Evolutionary conservation across 2,329 filamentous ascomycete species (phyloP).

Genomic region (Aspergillus amoenus): DNA sequence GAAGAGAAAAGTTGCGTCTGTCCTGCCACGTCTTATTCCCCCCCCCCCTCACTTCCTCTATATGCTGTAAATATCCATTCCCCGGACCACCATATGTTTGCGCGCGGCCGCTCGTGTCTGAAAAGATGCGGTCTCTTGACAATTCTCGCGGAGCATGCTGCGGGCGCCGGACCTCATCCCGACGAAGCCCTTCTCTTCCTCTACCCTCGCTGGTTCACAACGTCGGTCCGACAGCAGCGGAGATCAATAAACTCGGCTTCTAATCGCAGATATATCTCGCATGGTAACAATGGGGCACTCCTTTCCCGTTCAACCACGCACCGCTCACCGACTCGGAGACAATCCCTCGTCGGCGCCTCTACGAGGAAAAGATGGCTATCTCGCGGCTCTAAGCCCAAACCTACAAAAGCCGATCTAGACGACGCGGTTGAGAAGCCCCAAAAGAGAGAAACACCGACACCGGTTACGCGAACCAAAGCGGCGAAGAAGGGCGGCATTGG

Average conservation of each 20-base stretch:
- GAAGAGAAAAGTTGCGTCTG: neutral
- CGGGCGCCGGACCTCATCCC: slow-evolving; percentile 25
- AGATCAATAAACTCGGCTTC: slow-evolving; percentile 6
- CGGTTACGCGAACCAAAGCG: neutral
- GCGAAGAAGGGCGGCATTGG: neutral
- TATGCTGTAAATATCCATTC: slow-evolving; percentile 7
- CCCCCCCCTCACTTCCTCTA: neutral
- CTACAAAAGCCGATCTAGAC: neutral
- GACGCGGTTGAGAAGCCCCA: neutral
- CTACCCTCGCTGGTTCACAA: slow-evolving; percentile 43
- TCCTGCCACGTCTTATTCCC: neutral
- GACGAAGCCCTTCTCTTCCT: slow-evolving; percentile 48
- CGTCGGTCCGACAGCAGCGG: slow-evolving; percentile 23
- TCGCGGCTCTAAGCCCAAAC: neutral
- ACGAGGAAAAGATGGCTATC: slow-evolving; percentile 27
- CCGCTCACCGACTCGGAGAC: slow-evolving; percentile 1
- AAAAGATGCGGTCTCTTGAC: slow-evolving; percentile 39
- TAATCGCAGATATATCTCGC: neutral
- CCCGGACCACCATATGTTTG: slow-evolving; percentile 39
- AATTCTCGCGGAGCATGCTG: slow-evolving; percentile 34
- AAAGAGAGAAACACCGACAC: neutral
- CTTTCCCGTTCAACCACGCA: neutral
- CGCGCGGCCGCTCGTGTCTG: slow-evolving; percentile 42
- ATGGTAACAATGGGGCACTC: neutral
- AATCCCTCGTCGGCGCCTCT: slow-evolving; percentile 12